Evolutionary conservation across 139 green algal species (phyloP).

Genomic region (Chlamydomonas sp.): DNA sequence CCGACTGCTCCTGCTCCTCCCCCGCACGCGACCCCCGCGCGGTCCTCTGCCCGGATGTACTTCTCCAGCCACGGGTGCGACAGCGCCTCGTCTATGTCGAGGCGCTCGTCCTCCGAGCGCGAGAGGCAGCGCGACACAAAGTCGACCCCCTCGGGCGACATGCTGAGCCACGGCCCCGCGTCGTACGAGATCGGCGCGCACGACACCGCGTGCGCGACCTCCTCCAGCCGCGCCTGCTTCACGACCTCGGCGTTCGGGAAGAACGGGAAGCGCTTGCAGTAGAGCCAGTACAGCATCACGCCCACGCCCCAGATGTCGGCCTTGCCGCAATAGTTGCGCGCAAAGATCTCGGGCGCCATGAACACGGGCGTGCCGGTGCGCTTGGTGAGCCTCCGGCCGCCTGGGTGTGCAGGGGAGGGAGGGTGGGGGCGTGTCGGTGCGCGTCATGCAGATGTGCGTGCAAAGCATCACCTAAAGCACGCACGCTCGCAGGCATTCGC

Average conservation of each 20-base stretch:
- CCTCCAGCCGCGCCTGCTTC: slow-evolving; percentile 16
- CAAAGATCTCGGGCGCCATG: slow-evolving; percentile 80
- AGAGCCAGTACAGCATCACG: slow-evolving; percentile 65
- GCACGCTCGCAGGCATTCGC: no score
- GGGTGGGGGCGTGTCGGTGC: not conserved
- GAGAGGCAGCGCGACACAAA: slow-evolving; percentile 34
- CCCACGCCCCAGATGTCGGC: slow-evolving; percentile 76
- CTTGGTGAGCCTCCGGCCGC: slow-evolving; percentile 31
- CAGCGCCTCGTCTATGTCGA: slow-evolving; percentile 37
- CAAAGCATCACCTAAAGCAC: no score
- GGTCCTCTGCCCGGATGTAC: not conserved
- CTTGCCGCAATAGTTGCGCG: slow-evolving; percentile 55
- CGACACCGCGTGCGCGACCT: slow-evolving; percentile 27
- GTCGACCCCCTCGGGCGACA: slow-evolving; percentile 29
- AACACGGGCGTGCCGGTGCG: slow-evolving; percentile 73
- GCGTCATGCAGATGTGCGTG: not conserved
- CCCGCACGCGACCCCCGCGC: not conserved
- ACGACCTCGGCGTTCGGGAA: slow-evolving; percentile 8
- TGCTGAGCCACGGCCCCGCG: slow-evolving; percentile 37
- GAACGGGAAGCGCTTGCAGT: slow-evolving; percentile 11
- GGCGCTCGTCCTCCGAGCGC: slow-evolving; percentile 22
- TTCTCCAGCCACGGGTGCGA: slow-evolving; percentile 30
- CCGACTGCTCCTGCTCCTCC: no score
- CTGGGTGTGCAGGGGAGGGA: not conserved
- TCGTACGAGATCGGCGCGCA: slow-evolving; percentile 17